Evolutionary conservation across 768 basidiomycete species (phyloP), one percentile per base, ranked within the genome.

Genomic region (Leccinellum luteum): DNA sequence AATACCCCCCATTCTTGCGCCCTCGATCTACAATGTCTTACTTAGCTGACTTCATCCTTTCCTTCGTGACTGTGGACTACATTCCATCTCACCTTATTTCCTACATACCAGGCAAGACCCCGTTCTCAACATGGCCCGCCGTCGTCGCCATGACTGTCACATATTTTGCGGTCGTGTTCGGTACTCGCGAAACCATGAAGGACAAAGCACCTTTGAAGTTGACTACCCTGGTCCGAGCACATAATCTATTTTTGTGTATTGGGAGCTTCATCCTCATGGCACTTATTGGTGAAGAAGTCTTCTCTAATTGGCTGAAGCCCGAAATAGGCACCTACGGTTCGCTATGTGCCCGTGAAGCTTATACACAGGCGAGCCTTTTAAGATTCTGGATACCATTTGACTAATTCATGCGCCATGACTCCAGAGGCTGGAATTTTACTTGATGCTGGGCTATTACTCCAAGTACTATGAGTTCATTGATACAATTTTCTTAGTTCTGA

Each of bases 391-490:
- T 21, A 30, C 2, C 7, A 28, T 45, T 38, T n/a, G 35, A 56
- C 31, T 35, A 6, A 43, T 59, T 54, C 31, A 49, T 57, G 47
- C 8, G 31, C 19, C 19, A 38, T 54, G 4, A 27, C 45, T 57
- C 27, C 66, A 95, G 93, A 84, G 84, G 68, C 76, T 97, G 75
- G 89, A 96, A 75, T 87, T 93, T 67, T 97, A 90, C 79, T 91
- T 98, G 78, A 93, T 96, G 77, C 76, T 97, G 77, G 98, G 98
- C 79, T 98, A 97, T 77, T 93, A 87, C 75, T 90, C 95, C 83
- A 96, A 97, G 73, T 98, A 96, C 75, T 78, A 95, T 62, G 95
- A 98, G 75, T 82, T 97, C 58, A 69, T 94, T 60, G 95, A 98
- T 79, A 98, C 95, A 19, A 81, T 97, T 59, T 98, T 98, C 83